Base-by-base conservation (phyloP, 2,329 filamentous ascomycete species). In the Byssothecium circinans region DNA sequence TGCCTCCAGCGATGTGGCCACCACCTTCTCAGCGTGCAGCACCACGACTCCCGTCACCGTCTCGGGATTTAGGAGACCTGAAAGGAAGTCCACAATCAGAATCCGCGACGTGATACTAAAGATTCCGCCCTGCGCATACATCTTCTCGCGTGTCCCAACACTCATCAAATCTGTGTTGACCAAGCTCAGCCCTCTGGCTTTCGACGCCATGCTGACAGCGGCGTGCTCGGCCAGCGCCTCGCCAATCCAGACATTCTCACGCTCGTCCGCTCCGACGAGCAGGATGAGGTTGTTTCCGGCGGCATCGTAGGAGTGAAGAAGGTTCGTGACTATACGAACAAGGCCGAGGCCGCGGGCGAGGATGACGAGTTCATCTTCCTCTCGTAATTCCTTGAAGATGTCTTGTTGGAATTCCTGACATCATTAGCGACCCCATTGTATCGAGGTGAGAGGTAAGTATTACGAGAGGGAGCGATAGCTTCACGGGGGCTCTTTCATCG, bases 41-140 rank as follows among this genome's bases (percentile, higher is more conserved):
- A 95, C 81, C 17, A 99, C 75, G 38, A 97, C 70, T 2, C 94
- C 94, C 1, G 92, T 96, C 53, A 99, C 85, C 36, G 84, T 91
- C 55, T 89, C 86, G 0, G 92, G 85, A 58, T 90, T 83, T 44
- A 99, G 77, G 38, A 97, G 75, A 22, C 80, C 81, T n/a, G 91
- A 95, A 54, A 99, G 74, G 41, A 99, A 80, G 70, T 99, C 94
- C 20, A 97, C 91, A 23, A 97, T 89, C 52, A 99, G 75, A 54
- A 99, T 99, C 45, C 91, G 86, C 49, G 91, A 96, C 14, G 94
- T 99, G 66, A 99, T 88, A 73, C 91, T 96, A 75, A 96, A 91
- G 58, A 97, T 88, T 40, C 94, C 94, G 11, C 94, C 94, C 49
- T 84, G 81, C 2, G 83, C 78, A 72, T 99, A 99, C 80, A 96